Conservation (phyloP, 306 rosid genomes). For the Carpinus viminea region DNA sequence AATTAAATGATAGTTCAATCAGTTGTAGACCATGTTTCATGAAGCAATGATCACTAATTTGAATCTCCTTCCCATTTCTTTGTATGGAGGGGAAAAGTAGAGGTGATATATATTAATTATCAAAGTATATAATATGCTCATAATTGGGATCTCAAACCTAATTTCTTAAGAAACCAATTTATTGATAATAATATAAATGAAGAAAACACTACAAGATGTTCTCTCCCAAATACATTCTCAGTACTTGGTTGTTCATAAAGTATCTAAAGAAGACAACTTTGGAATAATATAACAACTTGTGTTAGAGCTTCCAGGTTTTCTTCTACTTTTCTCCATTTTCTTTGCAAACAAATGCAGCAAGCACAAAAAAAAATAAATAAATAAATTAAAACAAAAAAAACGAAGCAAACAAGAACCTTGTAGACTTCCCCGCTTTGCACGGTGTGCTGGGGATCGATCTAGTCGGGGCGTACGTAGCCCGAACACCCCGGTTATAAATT, state of each 20-base stretch:
- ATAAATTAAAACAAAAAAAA: neutral
- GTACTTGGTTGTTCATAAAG: neutral
- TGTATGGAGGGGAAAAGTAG: neutral
- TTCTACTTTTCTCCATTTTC: neutral
- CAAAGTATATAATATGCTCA: neutral
- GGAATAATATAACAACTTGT: neutral
- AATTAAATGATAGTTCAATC: no score
- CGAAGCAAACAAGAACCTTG: neutral
- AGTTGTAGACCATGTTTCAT: no score
- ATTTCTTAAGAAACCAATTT: neutral
- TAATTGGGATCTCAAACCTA: neutral
- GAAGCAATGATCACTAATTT: no score
- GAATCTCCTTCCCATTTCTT: no score
- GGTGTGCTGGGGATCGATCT: no score
- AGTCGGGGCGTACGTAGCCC: no score
- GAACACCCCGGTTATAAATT: no score
- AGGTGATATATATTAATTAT: no score
- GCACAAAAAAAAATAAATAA: neutral
- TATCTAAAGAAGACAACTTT: neutral
- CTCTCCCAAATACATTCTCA: neutral
- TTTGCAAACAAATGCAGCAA: neutral
- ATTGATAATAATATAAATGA: neutral
- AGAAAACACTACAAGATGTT: neutral
- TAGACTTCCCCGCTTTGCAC: neutral
- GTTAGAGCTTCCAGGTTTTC: neutral